Base-by-base conservation (phyloP, 371 early-diverging fungal species). In the Mortierella sp. region DNA sequence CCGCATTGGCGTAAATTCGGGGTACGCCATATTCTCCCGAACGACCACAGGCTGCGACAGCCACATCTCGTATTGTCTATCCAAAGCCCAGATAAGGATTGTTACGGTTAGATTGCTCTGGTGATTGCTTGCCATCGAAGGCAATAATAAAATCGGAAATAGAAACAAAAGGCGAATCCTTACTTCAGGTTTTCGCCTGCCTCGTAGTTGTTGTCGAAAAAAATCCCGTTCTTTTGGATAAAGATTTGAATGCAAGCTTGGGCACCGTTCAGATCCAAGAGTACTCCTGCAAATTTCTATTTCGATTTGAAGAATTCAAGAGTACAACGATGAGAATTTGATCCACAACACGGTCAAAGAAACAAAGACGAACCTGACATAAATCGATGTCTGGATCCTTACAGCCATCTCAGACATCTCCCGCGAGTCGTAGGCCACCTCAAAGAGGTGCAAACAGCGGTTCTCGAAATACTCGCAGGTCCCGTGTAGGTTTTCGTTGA, bases 181-280 rank as follows among this genome's bases (percentile, higher is more conserved):
- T 86, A 90, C 90, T 80, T 85, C 61, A 89, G 88, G 68, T 91
- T 92, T 66, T 90, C 92, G 61, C 90, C 86, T 19, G 91, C 88
- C 64, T 89, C 88, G 50, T 88, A 90, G 10, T 89, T 89, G 66
- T 94, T 93, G 80, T 96, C 96, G 80, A 92, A 96, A 73, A 96
- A 96, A 40, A 96, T 91, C 40, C 93, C 94, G 72, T 94, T 93
- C 77, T 96, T 96, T 48, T 96, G 94, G 55, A 96, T 91, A 83
- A 93, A 96, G 1, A 94, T 90, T 73, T 95, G 93, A 53, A 95
- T 92, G 80, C 93, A 93, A 9, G 92, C 89, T 50, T 83, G 85
- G 14, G 96, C 96, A 48, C 95, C 96, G 86, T 95, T 94, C 48
- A 96, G 91, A 64, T 93, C 88, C 71, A 91, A 89, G 16, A 90